Evolutionary conservation across 2,329 filamentous ascomycete genomes (phyloP).

Genomic region (Daldinia sp.): DNA sequence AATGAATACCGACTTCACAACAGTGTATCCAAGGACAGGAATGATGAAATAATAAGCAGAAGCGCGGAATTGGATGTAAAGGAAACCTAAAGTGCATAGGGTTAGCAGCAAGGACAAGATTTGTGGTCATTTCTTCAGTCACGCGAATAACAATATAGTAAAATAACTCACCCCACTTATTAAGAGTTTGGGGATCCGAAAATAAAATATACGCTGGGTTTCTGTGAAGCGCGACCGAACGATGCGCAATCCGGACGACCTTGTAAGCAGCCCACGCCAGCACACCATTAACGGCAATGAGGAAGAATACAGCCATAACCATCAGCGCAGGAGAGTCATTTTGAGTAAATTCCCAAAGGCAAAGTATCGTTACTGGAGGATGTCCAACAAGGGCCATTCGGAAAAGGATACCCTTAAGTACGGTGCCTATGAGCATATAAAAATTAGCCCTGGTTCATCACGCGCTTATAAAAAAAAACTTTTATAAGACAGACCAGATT

Average conservation of each 20-base stretch:
- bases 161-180: slow-evolving; percentile 75
- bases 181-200: slow-evolving; percentile 90
- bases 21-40: slow-evolving; percentile 76
- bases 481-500: background rate
- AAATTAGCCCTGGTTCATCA: background rate
- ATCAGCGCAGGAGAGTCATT: slow-evolving; percentile 86
- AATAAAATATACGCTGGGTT: slow-evolving; percentile 97
- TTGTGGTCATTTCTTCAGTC: background rate
- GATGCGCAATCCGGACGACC: slow-evolving; percentile 86
- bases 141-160: background rate
- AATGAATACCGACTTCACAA: slow-evolving; percentile 92
- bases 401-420: slow-evolving; percentile 93
- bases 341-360: slow-evolving; percentile 91
- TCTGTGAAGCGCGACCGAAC: slow-evolving; percentile 89
- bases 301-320: slow-evolving; percentile 87
- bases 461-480: background rate
- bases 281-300: slow-evolving; percentile 79
- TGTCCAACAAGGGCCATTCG: slow-evolving; percentile 89
- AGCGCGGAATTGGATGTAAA: slow-evolving; percentile 96
- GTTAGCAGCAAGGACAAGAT: slow-evolving; percentile 11
- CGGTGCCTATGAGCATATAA: slow-evolving; percentile 60
- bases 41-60: slow-evolving; percentile 96
- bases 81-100: slow-evolving; percentile 68
- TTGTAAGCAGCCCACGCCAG: slow-evolving; percentile 89
- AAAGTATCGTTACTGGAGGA: slow-evolving; percentile 88